Evolutionary conservation across 331 rosid species (phyloP).

Genomic region (Malus hybrid): DNA sequence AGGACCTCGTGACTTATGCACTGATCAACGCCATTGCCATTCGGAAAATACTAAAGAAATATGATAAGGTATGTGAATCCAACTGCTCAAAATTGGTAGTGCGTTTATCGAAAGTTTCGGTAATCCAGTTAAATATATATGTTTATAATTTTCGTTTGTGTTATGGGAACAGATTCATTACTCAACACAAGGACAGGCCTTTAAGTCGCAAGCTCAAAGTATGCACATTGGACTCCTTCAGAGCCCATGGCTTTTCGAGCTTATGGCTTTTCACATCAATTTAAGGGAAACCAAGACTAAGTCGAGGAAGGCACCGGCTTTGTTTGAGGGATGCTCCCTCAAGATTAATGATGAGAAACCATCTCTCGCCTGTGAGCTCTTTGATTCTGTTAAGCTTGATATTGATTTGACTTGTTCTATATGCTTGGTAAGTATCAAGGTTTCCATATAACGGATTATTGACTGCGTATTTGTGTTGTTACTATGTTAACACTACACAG

Average conservation of each 20-base stretch:
- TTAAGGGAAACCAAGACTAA: constrained; percentile 43
- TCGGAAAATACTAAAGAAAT: constrained; percentile 77
- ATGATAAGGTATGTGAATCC: constrained; percentile 56
- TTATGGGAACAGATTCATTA: constrained; percentile 62
- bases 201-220: constrained; percentile 73
- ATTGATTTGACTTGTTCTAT: constrained; percentile 76
- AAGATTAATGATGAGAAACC: constrained; percentile 56
- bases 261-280: constrained; percentile 82
- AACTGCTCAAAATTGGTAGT: background rate
- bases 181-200: constrained; percentile 87
- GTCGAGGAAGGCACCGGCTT: constrained; percentile 25
- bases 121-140: background rate
- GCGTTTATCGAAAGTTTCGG: background rate
- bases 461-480: background rate
- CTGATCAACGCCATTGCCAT: constrained; percentile 76
- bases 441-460: background rate
- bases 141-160: background rate
- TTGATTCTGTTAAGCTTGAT: constrained; percentile 63
- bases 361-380: constrained; percentile 65
- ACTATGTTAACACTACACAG: background rate
- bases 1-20: constrained; percentile 74
- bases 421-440: constrained; percentile 65
- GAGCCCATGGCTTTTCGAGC: constrained; percentile 95
- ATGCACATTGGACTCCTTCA: constrained; percentile 82
- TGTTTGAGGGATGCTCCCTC: constrained; percentile 61